A percentile compares a stretch with the other conserved stretches of the same genome.
Conservation (phyloP, 2,329 filamentous ascomycete species). For the Hymenoscyphus fraxineus region DNA sequence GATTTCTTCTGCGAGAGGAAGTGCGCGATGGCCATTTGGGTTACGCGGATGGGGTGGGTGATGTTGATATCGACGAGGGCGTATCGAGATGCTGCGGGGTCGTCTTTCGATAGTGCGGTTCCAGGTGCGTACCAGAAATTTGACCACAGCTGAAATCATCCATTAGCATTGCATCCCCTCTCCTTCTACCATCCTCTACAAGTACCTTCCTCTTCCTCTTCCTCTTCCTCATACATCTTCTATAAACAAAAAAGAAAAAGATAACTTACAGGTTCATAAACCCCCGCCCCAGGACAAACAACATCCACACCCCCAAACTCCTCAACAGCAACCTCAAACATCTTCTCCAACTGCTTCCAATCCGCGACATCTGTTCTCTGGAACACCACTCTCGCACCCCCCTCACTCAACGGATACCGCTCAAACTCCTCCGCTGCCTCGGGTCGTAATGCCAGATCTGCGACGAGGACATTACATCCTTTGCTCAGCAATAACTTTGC, state of each 20-base stretch:
- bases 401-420: constrained; percentile 16
- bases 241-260: not conserved
- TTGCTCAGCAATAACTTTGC: constrained; percentile 40
- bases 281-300: constrained; percentile 44
- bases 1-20: constrained; percentile 38
- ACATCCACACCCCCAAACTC: constrained; percentile 39
- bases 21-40: constrained; percentile 47
- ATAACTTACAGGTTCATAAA: constrained; percentile 41
- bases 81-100: constrained; percentile 40
- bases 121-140: constrained; percentile 50
- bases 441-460: constrained; percentile 42
- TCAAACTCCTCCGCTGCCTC: constrained; percentile 38
- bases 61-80: constrained; percentile 47
- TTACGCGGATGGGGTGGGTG: constrained; percentile 48
- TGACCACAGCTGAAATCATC: constrained; percentile 41
- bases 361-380: constrained; percentile 43
- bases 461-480: constrained; percentile 45
- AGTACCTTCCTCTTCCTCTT: not conserved
- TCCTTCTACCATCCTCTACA: not conserved
- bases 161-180: not conserved
- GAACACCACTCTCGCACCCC: constrained; percentile 37
- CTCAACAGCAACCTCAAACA: constrained; percentile 36
- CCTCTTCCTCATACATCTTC: not conserved
- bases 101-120: constrained; percentile 40
- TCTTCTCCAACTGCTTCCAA: constrained; percentile 38